Conservation (phyloP, 176 grass and related monocot species). For the Rhynchospora tenuis region DNA sequence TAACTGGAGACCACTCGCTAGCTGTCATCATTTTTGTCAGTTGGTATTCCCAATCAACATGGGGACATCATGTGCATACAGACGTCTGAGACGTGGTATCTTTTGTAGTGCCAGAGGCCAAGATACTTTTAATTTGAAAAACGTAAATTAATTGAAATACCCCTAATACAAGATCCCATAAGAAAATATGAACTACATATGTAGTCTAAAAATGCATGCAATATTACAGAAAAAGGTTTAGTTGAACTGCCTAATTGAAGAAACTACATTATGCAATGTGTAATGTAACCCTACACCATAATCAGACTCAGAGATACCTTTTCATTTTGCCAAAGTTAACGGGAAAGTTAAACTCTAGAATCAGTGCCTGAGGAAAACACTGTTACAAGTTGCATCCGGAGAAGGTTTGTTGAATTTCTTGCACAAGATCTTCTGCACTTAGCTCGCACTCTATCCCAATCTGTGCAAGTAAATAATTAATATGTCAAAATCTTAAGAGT, state of each 20-base stretch:
- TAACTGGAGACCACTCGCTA: background rate
- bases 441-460: slow-evolving; percentile 91
- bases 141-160: background rate
- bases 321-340: background rate
- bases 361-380: background rate
- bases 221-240: background rate
- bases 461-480: slow-evolving; percentile 30
- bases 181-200: background rate
- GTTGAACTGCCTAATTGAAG: background rate
- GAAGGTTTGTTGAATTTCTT: slow-evolving; percentile 68
- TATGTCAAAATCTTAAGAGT: background rate
- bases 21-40: background rate
- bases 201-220: background rate
- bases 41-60: background rate
- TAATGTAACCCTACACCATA: background rate
- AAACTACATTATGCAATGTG: background rate
- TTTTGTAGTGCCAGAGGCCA: background rate
- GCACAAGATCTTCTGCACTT: slow-evolving; percentile 70
- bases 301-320: background rate
- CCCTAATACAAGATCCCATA: background rate
- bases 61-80: no score
- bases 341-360: background rate
- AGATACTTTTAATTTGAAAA: background rate
- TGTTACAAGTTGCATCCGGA: slow-evolving; percentile 18
- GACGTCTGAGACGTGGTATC: background rate